phyloP scores from a whole-genome alignment of 345 rosid genomes.

The Eutrema heterophyllum region DNA sequence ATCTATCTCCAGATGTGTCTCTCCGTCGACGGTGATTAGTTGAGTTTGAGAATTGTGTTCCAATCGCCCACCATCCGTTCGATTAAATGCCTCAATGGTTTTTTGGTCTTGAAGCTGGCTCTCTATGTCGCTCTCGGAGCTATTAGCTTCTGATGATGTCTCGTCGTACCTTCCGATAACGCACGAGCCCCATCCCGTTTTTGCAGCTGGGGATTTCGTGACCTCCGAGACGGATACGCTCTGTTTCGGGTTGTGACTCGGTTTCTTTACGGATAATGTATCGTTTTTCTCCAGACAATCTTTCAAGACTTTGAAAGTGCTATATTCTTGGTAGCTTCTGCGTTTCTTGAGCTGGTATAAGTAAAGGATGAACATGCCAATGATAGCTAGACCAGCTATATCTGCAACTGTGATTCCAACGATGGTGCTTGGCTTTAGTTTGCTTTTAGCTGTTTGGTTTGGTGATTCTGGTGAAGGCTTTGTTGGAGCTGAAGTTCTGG shows the following conservation, averaged over 20 bases:
- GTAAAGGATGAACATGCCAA: constrained; percentile 58
- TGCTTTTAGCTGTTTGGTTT: constrained; percentile 24
- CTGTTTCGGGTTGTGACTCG: constrained; percentile 10
- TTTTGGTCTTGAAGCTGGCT: constrained; percentile 14
- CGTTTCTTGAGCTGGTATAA: constrained; percentile 59
- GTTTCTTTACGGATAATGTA: neutral
- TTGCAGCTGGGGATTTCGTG: constrained; percentile 22
- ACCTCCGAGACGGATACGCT: constrained; percentile 2
- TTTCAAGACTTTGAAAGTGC: constrained; percentile 21
- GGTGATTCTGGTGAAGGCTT: constrained; percentile 21
- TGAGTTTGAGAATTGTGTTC: constrained; percentile 31
- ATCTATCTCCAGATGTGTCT: constrained; percentile 62
- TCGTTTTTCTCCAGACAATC: constrained; percentile 31
- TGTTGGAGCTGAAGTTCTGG: constrained; percentile 39
- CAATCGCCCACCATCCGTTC: constrained; percentile 11
- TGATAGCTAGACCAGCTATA: constrained; percentile 55
- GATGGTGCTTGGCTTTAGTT: constrained; percentile 63
- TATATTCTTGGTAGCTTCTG: constrained; percentile 29
- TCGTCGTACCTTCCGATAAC: constrained; percentile 34
- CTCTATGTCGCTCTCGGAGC: constrained; percentile 45
- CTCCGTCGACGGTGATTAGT: constrained; percentile 60
- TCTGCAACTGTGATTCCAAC: constrained; percentile 60
- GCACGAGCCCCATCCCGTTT: constrained; percentile 57
- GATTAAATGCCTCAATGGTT: constrained; percentile 1
- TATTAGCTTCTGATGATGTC: constrained; percentile 10